These are phyloP conservation scores for Apiospora malaysiana DNA, from an alignment of 2,329 filamentous ascomycete genomes.

Conservation along the genomic window DNA sequence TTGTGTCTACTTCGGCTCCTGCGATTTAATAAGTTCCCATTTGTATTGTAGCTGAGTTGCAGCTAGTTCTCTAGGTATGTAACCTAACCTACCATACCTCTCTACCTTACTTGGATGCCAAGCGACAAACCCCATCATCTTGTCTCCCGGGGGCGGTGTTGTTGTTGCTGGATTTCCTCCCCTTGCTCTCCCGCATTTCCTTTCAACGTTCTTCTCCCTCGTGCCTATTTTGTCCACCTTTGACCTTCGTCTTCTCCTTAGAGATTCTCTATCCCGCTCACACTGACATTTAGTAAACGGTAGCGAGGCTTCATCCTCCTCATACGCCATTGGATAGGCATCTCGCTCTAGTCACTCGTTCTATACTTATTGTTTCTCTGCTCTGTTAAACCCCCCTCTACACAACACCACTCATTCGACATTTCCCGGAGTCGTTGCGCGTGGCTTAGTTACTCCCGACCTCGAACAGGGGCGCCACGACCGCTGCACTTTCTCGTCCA, in stretches of 20 bases:
- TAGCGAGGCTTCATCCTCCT: not conserved
- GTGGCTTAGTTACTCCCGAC: not conserved
- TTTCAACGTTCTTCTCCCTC: constrained; percentile 6
- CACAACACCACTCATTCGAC: not conserved
- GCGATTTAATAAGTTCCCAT: constrained; percentile 15
- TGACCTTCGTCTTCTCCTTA: not conserved
- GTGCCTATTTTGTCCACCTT: not conserved
- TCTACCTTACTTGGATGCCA: constrained; percentile 14
- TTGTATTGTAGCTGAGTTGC: constrained; percentile 17
- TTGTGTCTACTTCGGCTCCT: constrained; percentile 18
- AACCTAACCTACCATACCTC: not conserved
- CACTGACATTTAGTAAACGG: not conserved
- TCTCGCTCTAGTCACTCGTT: constrained; percentile 7
- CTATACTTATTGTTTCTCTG: not conserved
- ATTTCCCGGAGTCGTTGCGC: constrained; percentile 2
- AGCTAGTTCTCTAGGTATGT: constrained; percentile 15
- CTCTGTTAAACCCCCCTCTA: not conserved
- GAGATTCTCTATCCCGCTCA: not conserved
- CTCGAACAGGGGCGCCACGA: constrained; percentile 4
- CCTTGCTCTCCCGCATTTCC: not conserved
- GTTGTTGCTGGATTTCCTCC: constrained; percentile 8
- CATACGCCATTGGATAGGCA: not conserved
- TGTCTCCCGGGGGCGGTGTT: constrained; percentile 7
- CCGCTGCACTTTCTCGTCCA: not conserved
- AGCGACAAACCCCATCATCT: constrained; percentile 15